Evolutionary conservation across 2,329 filamentous ascomycete species (phyloP), one percentile per base, ranked within the genome.

Genomic region (Fusarium aywerte): DNA sequence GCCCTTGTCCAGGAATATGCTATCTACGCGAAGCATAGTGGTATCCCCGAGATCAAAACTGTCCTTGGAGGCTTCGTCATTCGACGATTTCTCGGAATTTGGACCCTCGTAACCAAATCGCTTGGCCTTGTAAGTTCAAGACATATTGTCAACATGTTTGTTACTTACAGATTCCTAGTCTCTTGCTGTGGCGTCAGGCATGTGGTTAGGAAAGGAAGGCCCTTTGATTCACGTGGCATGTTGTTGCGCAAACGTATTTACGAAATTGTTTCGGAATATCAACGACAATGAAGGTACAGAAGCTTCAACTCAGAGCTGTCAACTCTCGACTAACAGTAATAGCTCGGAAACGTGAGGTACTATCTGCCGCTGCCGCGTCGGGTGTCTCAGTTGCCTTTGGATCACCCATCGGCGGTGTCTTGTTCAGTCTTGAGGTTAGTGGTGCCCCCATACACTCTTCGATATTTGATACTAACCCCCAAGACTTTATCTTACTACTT

Each of bases 21-120:
- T 23, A 84, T 91, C 7, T 92, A 97, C 79, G 95, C 95, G 45
- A 95, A 92, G 76, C 95, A 98, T 75, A 97, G 93, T 76, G 95
- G 95, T 79, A 97, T 99, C 71, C 93, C 95, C 7, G 95, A 99
- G 82, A 96, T 99, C 80, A 99, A 99, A 83, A 97, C 94, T 4
- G 88, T 99, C 10, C 82, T 99, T 53, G 95, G 95, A 38, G 95
- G 95, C 7, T 97, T 97, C 77, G 90, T 99, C 31, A 97, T 99
- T 64, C 87, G 90, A 62, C 87, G 90, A 60, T 97, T 98, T 73
- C 83, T 98, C 74, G 92, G 94, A 11, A 84, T 84, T 31, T 97
- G 94, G 94, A 97, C 95, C 2, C 82, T 98, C 75, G 78, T 92
- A 29, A 93, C 93, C 56, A 98, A 98, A 77, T 96, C 93, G 3